These are phyloP conservation scores for Tripterygium wilfordii DNA, from an alignment of 177 flowering plant species.

Conservation along the genomic window DNA sequence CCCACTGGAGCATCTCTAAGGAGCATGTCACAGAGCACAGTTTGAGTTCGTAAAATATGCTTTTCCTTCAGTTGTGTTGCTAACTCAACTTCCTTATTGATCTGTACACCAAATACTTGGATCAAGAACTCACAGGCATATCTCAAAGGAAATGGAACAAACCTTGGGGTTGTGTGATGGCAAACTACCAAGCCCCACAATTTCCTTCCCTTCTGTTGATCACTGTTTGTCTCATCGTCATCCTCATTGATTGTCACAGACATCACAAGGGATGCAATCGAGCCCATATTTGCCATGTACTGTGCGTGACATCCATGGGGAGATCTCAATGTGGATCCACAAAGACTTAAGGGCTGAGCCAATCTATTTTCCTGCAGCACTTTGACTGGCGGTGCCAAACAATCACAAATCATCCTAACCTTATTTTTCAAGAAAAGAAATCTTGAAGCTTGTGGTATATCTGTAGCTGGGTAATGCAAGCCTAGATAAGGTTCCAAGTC, in stretches of 20 bases:
- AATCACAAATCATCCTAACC: slow-evolving; percentile 84
- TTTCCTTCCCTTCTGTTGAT: slow-evolving; percentile 38
- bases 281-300: slow-evolving; percentile 82
- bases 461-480: slow-evolving; percentile 80
- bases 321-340: slow-evolving; percentile 67
- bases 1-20: slow-evolving; percentile 69
- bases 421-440: slow-evolving; percentile 75
- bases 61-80: slow-evolving; percentile 66
- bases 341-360: slow-evolving; percentile 56
- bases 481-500: slow-evolving; percentile 75
- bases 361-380: slow-evolving; percentile 50
- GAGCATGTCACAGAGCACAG: slow-evolving; percentile 82
- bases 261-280: slow-evolving; percentile 80
- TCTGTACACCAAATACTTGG: slow-evolving; percentile 67
- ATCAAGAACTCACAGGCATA: slow-evolving; percentile 80
- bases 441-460: slow-evolving; percentile 85
- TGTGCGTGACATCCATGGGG: slow-evolving; percentile 88
- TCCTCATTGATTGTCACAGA: slow-evolving; percentile 61
- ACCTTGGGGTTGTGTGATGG: slow-evolving; percentile 69
- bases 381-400: slow-evolving; percentile 53
- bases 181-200: slow-evolving; percentile 84
- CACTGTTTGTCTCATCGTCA: slow-evolving; percentile 35
- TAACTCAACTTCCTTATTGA: slow-evolving; percentile 72
- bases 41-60: slow-evolving; percentile 57
- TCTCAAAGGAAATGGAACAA: slow-evolving; percentile 66